These are phyloP conservation scores for Asclepias syriaca DNA, from an alignment of 257 asterid genomes.

Conservation along the genomic window DNA sequence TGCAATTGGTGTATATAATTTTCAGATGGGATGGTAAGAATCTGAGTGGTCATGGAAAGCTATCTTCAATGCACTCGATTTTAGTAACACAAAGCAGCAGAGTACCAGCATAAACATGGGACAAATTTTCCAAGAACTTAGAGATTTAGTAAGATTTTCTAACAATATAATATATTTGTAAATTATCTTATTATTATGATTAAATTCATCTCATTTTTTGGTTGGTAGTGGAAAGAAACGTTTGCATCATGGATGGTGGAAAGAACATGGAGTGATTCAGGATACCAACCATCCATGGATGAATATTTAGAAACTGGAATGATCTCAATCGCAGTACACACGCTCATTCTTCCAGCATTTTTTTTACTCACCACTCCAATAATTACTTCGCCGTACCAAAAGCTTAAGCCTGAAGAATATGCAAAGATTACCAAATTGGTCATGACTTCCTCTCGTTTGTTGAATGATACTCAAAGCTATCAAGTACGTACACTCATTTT, in stretches of 20 bases:
- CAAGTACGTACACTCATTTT: slow-evolving; percentile 25
- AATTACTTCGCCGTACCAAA: not conserved
- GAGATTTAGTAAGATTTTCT: slow-evolving; percentile 36
- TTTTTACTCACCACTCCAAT: slow-evolving; percentile 16
- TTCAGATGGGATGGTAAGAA: slow-evolving; percentile 54
- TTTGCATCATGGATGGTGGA: slow-evolving; percentile 61
- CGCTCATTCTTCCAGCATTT: slow-evolving; percentile 38
- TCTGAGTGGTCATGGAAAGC: slow-evolving; percentile 46
- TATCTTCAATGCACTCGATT: slow-evolving; percentile 51
- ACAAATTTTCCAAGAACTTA: slow-evolving; percentile 19
- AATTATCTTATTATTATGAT: not conserved
- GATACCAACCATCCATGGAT: slow-evolving; percentile 34
- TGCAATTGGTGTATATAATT: not conserved
- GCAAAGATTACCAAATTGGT: slow-evolving; percentile 41
- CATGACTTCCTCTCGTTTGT: slow-evolving; percentile 40
- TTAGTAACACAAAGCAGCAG: slow-evolving; percentile 30
- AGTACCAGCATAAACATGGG: slow-evolving; percentile 20
- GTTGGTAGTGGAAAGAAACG: slow-evolving; percentile 51
- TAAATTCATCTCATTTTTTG: not conserved
- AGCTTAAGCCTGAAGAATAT: slow-evolving; percentile 19
- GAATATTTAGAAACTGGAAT: slow-evolving; percentile 43
- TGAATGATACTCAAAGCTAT: slow-evolving; percentile 54
- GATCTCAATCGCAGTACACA: slow-evolving; percentile 41
- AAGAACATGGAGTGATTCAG: slow-evolving; percentile 42
- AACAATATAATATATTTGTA: not conserved